Percentiles rank a stretch among this genome's conserved stretches.
Evolutionary conservation across 2,329 filamentous ascomycete genomes (phyloP).

Genomic region (Pyrenochaeta sp.): DNA sequence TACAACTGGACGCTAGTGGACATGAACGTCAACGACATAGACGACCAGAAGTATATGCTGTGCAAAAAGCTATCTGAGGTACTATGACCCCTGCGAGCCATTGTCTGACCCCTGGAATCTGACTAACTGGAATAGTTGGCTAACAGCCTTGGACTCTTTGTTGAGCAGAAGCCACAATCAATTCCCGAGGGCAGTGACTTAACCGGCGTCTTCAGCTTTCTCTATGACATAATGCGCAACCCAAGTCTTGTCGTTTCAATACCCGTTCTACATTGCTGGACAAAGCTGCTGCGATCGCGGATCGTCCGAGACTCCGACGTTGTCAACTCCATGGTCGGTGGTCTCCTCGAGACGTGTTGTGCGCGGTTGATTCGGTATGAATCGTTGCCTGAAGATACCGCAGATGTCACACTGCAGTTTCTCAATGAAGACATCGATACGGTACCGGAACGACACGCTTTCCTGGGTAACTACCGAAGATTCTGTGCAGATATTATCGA

Average conservation of each 20-base stretch:
- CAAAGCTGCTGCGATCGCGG: conserved; percentile 77
- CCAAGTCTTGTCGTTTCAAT: conserved; percentile 93
- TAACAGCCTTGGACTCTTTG: conserved; percentile 82
- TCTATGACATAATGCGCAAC: conserved; percentile 81
- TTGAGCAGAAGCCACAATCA: conserved; percentile 77
- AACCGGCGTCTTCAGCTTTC: conserved; percentile 78
- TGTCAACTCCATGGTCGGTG: conserved; percentile 70
- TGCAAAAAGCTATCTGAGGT: conserved; percentile 95
- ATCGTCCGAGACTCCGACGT: conserved; percentile 72
- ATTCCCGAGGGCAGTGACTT: conserved; percentile 73
- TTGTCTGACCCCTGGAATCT: conserved; percentile 10
- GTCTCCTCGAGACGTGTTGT: conserved; percentile 83
- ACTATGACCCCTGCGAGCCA: conserved; percentile 32
- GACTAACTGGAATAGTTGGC: conserved; percentile 68
- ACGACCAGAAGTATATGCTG: conserved; percentile 90
- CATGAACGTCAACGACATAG: conserved; percentile 80
- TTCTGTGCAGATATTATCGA: conserved; percentile 91
- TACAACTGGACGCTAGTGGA: conserved; percentile 84
- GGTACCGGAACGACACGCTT: conserved; percentile 89
- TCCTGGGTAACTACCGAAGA: conserved; percentile 92
- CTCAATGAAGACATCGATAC: conserved; percentile 95
- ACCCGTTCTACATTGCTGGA: conserved; percentile 90
- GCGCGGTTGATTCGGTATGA: conserved; percentile 88
- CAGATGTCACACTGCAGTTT: conserved; percentile 81
- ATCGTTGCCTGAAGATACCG: conserved; percentile 79